Evolutionary conservation across 2,329 filamentous ascomycete species (phyloP), one percentile per base, ranked within the genome.

Genomic region (Drechslerella coelobrocha): DNA sequence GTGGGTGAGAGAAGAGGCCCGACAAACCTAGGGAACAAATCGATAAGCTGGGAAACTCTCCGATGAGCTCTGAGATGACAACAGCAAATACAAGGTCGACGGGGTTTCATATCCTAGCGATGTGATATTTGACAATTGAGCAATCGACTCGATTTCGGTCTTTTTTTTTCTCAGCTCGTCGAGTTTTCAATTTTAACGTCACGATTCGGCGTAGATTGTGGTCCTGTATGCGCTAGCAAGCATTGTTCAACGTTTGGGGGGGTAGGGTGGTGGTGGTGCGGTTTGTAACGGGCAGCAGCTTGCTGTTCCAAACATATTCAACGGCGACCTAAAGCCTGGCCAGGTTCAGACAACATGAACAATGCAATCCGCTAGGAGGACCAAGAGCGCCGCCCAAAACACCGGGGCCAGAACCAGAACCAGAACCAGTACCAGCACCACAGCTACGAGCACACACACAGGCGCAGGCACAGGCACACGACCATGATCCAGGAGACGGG

Each of bases 31-130:
- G 63, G 56, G 24, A 50, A 60, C 34, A 31, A 54, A 37, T 52
- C 24, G 63, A 56, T 61, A 57, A 52, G 51, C 14, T 55, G 29
- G 10, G 21, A 68, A 68, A 68, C 41, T 19, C 63, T 68, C 63
- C 63, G 63, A 56, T 45, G 63, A 68, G 63, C 63, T 68, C 63
- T 55, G 34, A n/a, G n/a, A n/a, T n/a, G n/a, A n/a, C n/a, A n/a
- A n/a, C n/a, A n/a, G n/a, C n/a, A n/a, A n/a, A n/a, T n/a, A 57
- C 48, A 31, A 52, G 31, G 24, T 24, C n/a, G 34, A 24, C 9
- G 8, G 14, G 21, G 23, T 53, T 43, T 31, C 26, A 37, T 24
- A 26, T 39, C 39, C 34, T 29, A 14, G 34, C 52, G 24, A 34
- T 27, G 21, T 56, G 53, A 43, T 43, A 56, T 26, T n/a, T n/a